phyloP scores from a whole-genome alignment of 441 rosid genomes.

The Euphorbia schlechtendalii region DNA sequence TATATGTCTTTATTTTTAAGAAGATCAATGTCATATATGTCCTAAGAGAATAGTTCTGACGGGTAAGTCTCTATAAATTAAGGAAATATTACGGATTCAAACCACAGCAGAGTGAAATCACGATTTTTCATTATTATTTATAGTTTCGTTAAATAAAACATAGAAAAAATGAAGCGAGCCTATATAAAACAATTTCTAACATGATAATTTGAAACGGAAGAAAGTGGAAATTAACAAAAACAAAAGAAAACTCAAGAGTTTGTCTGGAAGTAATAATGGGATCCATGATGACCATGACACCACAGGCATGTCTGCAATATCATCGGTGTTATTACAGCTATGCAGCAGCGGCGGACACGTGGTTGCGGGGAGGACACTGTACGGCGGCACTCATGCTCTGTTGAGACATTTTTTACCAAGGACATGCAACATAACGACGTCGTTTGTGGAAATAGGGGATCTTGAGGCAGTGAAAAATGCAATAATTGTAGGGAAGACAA shows the following conservation, averaged over 20 bases:
- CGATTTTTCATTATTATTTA: too few relatives aligned
- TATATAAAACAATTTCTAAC: too few relatives aligned
- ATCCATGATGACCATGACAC: background rate
- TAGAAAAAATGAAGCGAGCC: too few relatives aligned
- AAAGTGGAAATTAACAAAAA: too few relatives aligned
- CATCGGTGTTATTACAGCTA: conserved; percentile 73
- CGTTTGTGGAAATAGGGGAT: conserved; percentile 67
- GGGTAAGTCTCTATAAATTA: too few relatives aligned
- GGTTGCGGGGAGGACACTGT: conserved; percentile 65
- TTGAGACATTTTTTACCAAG: conserved; percentile 72
- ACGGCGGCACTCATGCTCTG: conserved; percentile 93
- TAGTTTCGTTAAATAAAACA: too few relatives aligned
- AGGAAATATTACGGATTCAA: too few relatives aligned
- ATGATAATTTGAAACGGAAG: too few relatives aligned
- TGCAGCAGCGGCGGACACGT: conserved; percentile 95
- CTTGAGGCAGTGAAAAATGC: conserved; percentile 48
- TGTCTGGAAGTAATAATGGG: background rate
- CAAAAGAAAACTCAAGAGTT: background rate
- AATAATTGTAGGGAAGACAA: conserved; percentile 58
- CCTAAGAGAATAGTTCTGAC: too few relatives aligned
- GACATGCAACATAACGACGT: conserved; percentile 68
- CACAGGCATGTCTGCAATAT: conserved; percentile 90
- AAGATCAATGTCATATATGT: too few relatives aligned
- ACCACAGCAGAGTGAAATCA: too few relatives aligned
- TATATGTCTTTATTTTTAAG: too few relatives aligned